Base-by-base conservation (phyloP, 352 stramenopile species). In the Globisporangium middletonii region DNA sequence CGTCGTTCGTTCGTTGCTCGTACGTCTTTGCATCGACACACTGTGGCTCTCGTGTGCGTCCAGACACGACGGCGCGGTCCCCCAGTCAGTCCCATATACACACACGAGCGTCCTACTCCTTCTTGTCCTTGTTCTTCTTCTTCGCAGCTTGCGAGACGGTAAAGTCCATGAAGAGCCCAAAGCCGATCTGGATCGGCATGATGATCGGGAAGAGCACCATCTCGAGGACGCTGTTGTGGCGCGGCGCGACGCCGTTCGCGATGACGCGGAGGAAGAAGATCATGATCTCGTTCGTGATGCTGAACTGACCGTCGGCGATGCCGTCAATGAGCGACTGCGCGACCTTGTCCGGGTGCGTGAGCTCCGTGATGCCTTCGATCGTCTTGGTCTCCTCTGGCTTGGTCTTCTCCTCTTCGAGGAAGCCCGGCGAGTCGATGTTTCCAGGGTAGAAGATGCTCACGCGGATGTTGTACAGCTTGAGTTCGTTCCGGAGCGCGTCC, bases 391-490 rank as follows among this genome's bases (percentile, higher is more conserved):
- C 82, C 9, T 63, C 59, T 0, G 83, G 83, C 50, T 93, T 94
- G 37, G 71, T 86, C 59, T 67, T 72, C 62, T 93, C 86, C 55
- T 95, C 82, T 62, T 88, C 74, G 44, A 73, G 68, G 38, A 75
- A 92, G 18, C 82, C 82, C 15, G 82, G 82, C 35, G 81, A 83
- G 71, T 93, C 86, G 60, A 95, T 93, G 68, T 88, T 91, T 50
- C 81, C 82, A 0, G 86, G 86, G 65, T 90, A 94, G 59, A 75
- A 92, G 57, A 91, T 80, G 49, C 75, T 85, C 58, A 88, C 80
- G 38, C 62, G 56, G 45, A 95, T 89, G 50, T 73, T 71, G 61
- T 83, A 90, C 3, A 86, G 64, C 63, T 78, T 68, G 26, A 95
- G 69, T 63, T 95, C 85, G 53, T 90, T 92, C 54, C 82, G 79